These are phyloP conservation scores for Tieghemostelium lacteum DNA, from an alignment of 78 protist species.

Conservation along the genomic window DNA sequence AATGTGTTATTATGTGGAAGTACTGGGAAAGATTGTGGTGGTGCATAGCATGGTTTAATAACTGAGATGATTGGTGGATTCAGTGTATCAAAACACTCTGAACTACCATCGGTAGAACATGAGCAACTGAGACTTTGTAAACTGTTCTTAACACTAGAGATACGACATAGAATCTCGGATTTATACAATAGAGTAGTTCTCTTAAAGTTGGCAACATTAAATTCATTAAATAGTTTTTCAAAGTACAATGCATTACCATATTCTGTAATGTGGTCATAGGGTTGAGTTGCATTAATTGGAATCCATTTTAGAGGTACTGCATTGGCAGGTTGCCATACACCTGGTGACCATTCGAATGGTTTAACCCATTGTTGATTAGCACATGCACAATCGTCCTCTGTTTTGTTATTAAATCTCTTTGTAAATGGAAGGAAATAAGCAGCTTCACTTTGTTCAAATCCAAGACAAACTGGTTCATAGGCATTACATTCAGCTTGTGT, in stretches of 20 bases:
- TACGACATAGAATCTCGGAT: constrained; percentile 32
- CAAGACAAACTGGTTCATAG: not conserved
- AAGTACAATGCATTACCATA: not conserved
- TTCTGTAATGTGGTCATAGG: not conserved
- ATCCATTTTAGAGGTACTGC: constrained; percentile 26
- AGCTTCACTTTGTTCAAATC: not conserved
- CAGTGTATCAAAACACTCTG: not conserved
- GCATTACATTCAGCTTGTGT: not conserved
- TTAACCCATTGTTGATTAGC: constrained; percentile 25
- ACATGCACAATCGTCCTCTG: not conserved
- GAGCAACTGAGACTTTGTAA: constrained; percentile 15
- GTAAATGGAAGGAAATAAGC: constrained; percentile 4
- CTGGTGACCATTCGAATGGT: constrained; percentile 19
- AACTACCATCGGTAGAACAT: not conserved
- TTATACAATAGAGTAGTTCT: not conserved
- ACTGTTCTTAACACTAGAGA: constrained; percentile 11
- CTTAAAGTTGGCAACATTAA: not conserved
- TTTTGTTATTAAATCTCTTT: constrained; percentile 19
- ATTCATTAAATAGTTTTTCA: not conserved
- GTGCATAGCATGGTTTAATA: constrained; percentile 31
- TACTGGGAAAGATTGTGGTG: not conserved
- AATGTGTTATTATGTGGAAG: not conserved
- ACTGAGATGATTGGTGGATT: not conserved
- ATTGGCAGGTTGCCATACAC: not conserved
- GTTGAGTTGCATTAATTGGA: not conserved